A percentile compares a stretch with the other conserved stretches of the same genome.
These are phyloP conservation scores for Roridomyces roridus DNA, from an alignment of 768 basidiomycete species.

Conservation along the genomic window DNA sequence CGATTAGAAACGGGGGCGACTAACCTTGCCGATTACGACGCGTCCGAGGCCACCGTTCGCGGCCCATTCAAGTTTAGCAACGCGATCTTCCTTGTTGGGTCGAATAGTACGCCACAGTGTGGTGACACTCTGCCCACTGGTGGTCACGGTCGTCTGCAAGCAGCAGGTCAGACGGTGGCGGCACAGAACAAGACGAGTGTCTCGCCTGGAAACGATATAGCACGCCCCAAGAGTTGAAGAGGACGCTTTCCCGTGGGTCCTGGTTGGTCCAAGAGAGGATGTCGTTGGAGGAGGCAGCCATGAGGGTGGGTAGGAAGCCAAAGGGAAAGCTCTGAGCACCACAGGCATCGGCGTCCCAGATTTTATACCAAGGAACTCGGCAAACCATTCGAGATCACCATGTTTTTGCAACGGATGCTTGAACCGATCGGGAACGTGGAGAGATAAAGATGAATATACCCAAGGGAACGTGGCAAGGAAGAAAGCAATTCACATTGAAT, in stretches of 20 bases:
- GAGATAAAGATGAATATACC: conserved; percentile 76
- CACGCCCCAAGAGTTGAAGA: conserved; percentile 84
- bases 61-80: conserved; percentile 89
- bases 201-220: conserved; percentile 82
- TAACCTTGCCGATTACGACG: conserved; percentile 84
- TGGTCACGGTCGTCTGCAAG: conserved; percentile 65
- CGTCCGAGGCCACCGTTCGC: conserved; percentile 84
- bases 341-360: conserved; percentile 34
- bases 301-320: conserved; percentile 38
- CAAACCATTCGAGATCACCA: conserved; percentile 46
- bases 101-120: conserved; percentile 84
- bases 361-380: conserved; percentile 67
- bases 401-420: conserved; percentile 57
- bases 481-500: conserved; percentile 65
- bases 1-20: conserved; percentile 22
- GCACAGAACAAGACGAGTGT: conserved; percentile 18
- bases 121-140: conserved; percentile 73
- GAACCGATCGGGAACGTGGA: conserved; percentile 81
- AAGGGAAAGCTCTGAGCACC: conserved; percentile 37
- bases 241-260: conserved; percentile 81
- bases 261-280: conserved; percentile 88
- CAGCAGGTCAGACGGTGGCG: conserved; percentile 30
- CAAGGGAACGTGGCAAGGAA: conserved; percentile 74
- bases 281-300: conserved; percentile 65
- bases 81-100: conserved; percentile 85